Evolutionary conservation across 371 early-diverging fungal genomes (phyloP).

Genomic region (Lichtheimia ornata): DNA sequence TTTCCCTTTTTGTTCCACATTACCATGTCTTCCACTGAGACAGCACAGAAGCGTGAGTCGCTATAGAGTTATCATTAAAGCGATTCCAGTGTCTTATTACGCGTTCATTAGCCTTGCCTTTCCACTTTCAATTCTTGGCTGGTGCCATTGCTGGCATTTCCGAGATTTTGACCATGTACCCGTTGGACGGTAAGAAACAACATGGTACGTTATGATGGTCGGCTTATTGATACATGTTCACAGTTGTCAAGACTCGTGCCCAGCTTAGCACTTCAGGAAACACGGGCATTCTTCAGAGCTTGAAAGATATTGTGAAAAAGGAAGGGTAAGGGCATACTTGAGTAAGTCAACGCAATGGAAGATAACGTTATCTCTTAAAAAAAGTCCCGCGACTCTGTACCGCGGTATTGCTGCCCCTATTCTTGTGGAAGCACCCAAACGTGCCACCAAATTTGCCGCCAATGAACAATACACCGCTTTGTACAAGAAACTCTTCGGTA

Average conservation of each 20-base stretch:
- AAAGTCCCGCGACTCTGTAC: slow-evolving; percentile 74
- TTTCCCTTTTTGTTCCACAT: too few species aligned
- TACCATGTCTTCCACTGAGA: too few species aligned
- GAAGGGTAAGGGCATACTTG: slow-evolving; percentile 72
- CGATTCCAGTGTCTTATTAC: too few species aligned
- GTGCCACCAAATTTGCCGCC: slow-evolving; percentile 95
- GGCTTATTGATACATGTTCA: neutral
- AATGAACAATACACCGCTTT: slow-evolving; percentile 86
- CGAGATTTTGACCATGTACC: slow-evolving; percentile 96
- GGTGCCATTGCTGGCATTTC: slow-evolving; percentile 97
- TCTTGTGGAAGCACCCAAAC: slow-evolving; percentile 97
- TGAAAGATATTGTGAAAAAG: slow-evolving; percentile 79
- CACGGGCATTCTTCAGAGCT: slow-evolving; percentile 34
- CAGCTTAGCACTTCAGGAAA: slow-evolving; percentile 83
- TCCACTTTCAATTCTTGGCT: slow-evolving; percentile 86
- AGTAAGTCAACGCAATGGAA: neutral
- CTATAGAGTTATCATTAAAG: too few species aligned
- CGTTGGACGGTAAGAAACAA: slow-evolving; percentile 79
- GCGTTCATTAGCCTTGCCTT: slow-evolving; percentile 73
- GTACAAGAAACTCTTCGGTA: slow-evolving; percentile 71
- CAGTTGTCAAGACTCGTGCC: slow-evolving; percentile 95
- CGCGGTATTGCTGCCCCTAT: slow-evolving; percentile 96
- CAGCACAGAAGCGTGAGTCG: too few species aligned
- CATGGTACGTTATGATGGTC: too few species aligned
- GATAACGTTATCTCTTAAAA: slow-evolving; percentile 4